A percentile compares a stretch with the other conserved stretches of the same genome.
Evolutionary conservation across 345 rosid genomes (phyloP).

Genomic region (Populus nigra): DNA sequence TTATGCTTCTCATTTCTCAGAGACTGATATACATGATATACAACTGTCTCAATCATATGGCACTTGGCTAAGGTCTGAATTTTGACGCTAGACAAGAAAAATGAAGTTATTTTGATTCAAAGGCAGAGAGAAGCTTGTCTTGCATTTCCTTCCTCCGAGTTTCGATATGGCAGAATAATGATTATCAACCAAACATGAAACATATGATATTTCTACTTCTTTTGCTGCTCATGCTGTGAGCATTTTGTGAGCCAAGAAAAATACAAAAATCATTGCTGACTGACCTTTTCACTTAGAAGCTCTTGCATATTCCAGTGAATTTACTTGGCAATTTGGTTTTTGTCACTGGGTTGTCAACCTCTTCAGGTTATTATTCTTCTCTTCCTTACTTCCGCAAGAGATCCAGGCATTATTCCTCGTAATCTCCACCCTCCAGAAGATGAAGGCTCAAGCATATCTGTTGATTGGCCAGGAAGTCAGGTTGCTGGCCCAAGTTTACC

Average conservation of each 20-base stretch:
- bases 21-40: not conserved
- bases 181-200: not conserved
- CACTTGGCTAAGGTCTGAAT: not conserved
- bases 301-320: not conserved
- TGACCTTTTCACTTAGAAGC: not conserved
- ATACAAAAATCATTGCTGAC: not conserved
- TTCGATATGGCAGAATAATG: not conserved
- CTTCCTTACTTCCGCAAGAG: conserved; percentile 83
- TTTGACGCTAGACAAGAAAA: not conserved
- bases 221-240: not conserved
- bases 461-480: conserved; percentile 47
- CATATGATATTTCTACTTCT: not conserved
- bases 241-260: not conserved
- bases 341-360: conserved; percentile 14
- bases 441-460: conserved; percentile 48
- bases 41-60: not conserved
- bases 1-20: not conserved
- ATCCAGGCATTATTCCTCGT: conserved; percentile 93
- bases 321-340: not conserved
- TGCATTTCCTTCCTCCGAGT: not conserved
- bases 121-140: not conserved
- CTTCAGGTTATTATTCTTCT: conserved; percentile 68
- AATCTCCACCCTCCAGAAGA: conserved; percentile 81
- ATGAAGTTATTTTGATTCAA: not conserved
- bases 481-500: conserved; percentile 44